Percentiles rank a stretch among this genome's conserved stretches.
Conservation (phyloP, 257 asterid species). For the Lycium ferocissimum region DNA sequence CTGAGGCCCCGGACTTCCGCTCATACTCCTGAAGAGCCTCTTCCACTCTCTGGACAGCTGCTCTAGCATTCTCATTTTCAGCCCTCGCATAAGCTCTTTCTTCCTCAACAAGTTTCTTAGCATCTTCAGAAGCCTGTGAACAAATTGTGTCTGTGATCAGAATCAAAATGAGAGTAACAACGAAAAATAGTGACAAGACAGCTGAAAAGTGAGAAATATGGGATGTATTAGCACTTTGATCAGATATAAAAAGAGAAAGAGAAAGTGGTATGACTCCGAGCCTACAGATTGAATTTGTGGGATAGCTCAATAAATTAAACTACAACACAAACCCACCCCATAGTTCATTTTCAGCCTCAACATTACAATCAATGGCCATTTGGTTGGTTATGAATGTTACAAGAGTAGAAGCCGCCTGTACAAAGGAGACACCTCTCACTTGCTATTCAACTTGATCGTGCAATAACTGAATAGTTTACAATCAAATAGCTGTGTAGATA, state of each 20-base stretch:
- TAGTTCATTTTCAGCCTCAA: not conserved
- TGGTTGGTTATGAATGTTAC: not conserved
- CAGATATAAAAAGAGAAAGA: not conserved
- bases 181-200: not conserved
- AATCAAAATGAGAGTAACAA: not conserved
- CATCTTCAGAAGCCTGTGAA: conserved; percentile 95
- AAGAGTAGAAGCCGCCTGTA: conserved; percentile 10
- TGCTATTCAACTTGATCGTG: not conserved
- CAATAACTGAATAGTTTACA: not conserved
- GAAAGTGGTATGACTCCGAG: not conserved
- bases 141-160: not conserved
- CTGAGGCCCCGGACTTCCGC: conserved; percentile 76
- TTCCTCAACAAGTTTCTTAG: conserved; percentile 85
- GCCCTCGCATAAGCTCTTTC: conserved; percentile 91
- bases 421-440: not conserved
- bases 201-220: not conserved
- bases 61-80: conserved; percentile 96
- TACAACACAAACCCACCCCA: not conserved
- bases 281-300: not conserved
- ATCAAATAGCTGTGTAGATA: not conserved
- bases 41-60: conserved; percentile 96
- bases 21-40: conserved; percentile 98
- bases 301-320: not conserved
- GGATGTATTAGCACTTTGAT: conserved; percentile 1
- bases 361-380: not conserved